Evolutionary conservation across 2,329 filamentous ascomycete species (phyloP).

Genomic region (Rhytidhysteron rufulum): DNA sequence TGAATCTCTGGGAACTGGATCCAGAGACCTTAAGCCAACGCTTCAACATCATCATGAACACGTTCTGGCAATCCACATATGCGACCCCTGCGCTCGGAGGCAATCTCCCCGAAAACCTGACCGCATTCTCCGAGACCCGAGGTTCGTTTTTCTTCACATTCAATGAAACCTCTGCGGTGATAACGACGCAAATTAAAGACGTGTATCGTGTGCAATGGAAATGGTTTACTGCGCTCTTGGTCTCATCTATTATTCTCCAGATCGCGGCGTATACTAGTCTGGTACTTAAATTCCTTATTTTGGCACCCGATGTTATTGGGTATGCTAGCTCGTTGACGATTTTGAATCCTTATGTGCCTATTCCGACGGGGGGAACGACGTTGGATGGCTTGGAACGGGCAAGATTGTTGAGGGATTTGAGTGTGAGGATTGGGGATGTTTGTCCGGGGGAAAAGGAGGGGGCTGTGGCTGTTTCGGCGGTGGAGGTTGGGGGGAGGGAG

Average conservation of each 20-base stretch:
- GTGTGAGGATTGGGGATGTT: slow-evolving; percentile 25
- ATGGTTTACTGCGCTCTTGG: slow-evolving; percentile 21
- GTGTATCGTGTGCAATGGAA: slow-evolving; percentile 22
- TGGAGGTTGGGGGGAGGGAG: slow-evolving; percentile 14
- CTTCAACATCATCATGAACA: slow-evolving; percentile 22
- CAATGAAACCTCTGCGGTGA: slow-evolving; percentile 11
- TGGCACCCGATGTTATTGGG: slow-evolving; percentile 24
- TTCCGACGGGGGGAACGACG: slow-evolving; percentile 21
- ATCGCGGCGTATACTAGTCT: slow-evolving; percentile 21
- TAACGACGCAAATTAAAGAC: slow-evolving; percentile 2
- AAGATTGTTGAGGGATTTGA: slow-evolving; percentile 20
- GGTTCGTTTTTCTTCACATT: slow-evolving; percentile 9
- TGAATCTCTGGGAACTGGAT: slow-evolving; percentile 17
- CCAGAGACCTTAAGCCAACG: slow-evolving; percentile 15
- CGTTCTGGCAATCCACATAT: slow-evolving; percentile 26
- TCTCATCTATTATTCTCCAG: slow-evolving; percentile 20
- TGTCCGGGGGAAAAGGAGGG: slow-evolving; percentile 23
- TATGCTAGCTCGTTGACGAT: slow-evolving; percentile 21
- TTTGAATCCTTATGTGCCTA: slow-evolving; percentile 22
- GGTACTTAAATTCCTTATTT: slow-evolving; percentile 23
- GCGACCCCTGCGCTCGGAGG: slow-evolving; percentile 18
- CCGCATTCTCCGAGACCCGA: slow-evolving; percentile 1
- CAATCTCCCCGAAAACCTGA: slow-evolving; percentile 17
- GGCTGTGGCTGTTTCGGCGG: slow-evolving; percentile 22
- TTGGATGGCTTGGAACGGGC: slow-evolving; percentile 21